These are phyloP conservation scores for Stephania yunnanensis DNA, from an alignment of 164 flowering plant species.

Conservation along the genomic window DNA sequence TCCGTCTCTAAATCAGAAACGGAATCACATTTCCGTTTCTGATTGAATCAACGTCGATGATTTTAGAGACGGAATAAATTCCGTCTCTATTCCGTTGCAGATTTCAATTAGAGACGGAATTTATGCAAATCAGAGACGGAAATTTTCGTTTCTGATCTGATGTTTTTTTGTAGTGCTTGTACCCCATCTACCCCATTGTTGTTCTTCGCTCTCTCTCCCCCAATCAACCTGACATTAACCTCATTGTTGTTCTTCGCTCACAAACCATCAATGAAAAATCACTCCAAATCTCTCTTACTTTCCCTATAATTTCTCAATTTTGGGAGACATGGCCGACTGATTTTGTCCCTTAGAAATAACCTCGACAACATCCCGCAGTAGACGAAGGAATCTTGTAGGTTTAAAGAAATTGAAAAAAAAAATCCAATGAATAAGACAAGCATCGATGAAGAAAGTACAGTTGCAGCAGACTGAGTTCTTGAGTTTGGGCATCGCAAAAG, in stretches of 20 bases:
- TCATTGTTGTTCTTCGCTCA: slow-evolving; percentile 44
- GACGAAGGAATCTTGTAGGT: slow-evolving; percentile 32
- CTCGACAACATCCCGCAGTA: slow-evolving; percentile 34
- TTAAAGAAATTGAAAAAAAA: slow-evolving; percentile 31
- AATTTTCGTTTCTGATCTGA: no score
- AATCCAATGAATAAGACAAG: no score
- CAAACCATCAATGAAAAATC: slow-evolving; percentile 14
- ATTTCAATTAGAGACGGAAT: no score
- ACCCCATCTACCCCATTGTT: slow-evolving; percentile 11
- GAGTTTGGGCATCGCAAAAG: no score
- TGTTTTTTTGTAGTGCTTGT: slow-evolving; percentile 1
- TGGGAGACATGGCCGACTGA: slow-evolving; percentile 36
- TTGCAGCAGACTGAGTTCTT: no score
- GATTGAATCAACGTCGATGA: no score
- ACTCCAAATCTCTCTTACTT: slow-evolving; percentile 14
- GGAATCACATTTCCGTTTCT: no score
- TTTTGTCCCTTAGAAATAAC: slow-evolving; percentile 38
- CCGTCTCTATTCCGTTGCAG: no score
- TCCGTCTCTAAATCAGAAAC: no score
- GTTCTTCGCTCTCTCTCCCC: slow-evolving; percentile 20
- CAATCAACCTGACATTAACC: slow-evolving; percentile 19
- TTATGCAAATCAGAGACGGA: no score
- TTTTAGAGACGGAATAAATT: no score
- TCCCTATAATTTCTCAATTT: slow-evolving; percentile 30
- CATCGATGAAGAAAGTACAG: no score